Evolutionary conservation across 139 green algal species (phyloP).

Genomic region (Axilococcus clingmanii): DNA sequence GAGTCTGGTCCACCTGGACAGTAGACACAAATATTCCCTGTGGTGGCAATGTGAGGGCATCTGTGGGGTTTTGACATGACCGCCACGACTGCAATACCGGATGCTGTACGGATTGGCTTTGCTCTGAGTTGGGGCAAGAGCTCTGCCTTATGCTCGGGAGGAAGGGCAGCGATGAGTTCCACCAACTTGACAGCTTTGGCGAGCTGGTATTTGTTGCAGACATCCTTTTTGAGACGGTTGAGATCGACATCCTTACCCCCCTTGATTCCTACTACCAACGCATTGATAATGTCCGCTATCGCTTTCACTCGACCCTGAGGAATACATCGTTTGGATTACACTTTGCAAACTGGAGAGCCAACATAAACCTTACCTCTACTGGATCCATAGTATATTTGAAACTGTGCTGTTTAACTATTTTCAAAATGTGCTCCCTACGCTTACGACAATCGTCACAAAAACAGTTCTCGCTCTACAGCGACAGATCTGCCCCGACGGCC

Average conservation of each 20-base stretch:
- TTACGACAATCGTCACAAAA: too few species aligned
- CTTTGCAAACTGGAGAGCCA: too few species aligned
- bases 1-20: constrained; percentile 94
- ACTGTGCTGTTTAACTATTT: too few species aligned
- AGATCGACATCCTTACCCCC: constrained; percentile 72
- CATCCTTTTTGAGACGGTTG: constrained; percentile 59
- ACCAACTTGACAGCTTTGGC: constrained; percentile 83
- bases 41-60: constrained; percentile 98
- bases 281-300: constrained; percentile 68
- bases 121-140: constrained; percentile 78
- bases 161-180: constrained; percentile 94
- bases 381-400: too few species aligned
- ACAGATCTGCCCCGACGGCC: too few species aligned
- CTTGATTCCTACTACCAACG: constrained; percentile 53
- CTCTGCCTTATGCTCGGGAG: constrained; percentile 71
- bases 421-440: too few species aligned
- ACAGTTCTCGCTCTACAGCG: too few species aligned
- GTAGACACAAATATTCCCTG: constrained; percentile 98
- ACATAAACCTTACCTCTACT: constrained; percentile 1
- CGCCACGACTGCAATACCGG: constrained; percentile 95
- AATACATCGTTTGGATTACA: too few species aligned
- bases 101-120: constrained; percentile 85
- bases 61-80: constrained; percentile 98
- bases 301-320: constrained; percentile 57
- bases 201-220: constrained; percentile 21